Evolutionary conservation across 169 alveolate genomes (phyloP).

Genomic region (Theileria equi): DNA sequence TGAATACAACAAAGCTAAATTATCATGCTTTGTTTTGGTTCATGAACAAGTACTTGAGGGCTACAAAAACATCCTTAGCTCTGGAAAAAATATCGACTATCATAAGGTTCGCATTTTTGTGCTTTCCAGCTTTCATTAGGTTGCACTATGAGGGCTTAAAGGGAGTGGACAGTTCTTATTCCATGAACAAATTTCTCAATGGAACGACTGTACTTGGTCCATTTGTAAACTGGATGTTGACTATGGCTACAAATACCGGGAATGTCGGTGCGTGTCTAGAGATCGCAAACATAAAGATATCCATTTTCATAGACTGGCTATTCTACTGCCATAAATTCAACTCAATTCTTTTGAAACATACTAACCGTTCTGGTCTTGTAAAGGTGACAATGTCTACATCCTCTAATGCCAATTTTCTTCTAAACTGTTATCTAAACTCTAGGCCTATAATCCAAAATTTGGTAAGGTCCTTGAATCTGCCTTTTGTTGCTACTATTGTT

Average conservation of each 20-base stretch:
- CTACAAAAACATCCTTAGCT: slow-evolving; percentile 33
- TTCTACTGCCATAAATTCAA: slow-evolving; percentile 46
- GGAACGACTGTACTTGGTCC: background rate
- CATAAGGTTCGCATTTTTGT: slow-evolving; percentile 30
- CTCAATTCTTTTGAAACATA: slow-evolving; percentile 2
- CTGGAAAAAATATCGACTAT: slow-evolving; percentile 48
- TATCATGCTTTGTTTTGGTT: slow-evolving; percentile 29
- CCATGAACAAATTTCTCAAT: background rate
- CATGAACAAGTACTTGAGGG: slow-evolving; percentile 25
- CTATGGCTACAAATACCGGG: slow-evolving; percentile 25
- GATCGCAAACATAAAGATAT: slow-evolving; percentile 56
- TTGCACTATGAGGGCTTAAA: background rate
- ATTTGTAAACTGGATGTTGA: slow-evolving; percentile 24
- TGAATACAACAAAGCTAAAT: background rate
- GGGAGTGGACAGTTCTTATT: background rate
- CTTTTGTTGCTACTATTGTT: background rate
- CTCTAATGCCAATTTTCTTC: background rate
- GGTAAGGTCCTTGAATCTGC: too few relatives aligned
- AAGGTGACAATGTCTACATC: background rate
- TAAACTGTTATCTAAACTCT: background rate
- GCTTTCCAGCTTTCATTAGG: slow-evolving; percentile 4
- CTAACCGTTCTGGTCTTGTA: background rate
- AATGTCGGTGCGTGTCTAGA: slow-evolving; percentile 47
- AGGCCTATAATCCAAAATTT: background rate
- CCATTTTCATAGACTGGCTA: slow-evolving; percentile 53